Evolutionary conservation across 1,139 yeast genomes (phyloP).

Genomic region (Citeromyces hawaiiensis): DNA sequence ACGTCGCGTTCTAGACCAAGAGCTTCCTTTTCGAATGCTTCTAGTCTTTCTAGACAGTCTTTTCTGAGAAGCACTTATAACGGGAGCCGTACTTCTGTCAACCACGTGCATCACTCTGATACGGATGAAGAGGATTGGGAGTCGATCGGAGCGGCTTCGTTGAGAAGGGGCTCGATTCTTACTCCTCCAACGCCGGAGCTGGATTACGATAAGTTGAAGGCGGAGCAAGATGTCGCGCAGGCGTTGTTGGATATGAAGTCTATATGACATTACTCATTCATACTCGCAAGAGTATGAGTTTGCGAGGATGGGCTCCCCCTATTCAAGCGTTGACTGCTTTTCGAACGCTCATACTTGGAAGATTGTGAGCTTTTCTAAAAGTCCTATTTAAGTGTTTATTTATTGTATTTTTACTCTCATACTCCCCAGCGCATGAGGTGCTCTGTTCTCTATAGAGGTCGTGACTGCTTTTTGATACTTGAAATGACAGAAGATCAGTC

Average conservation of each 20-base stretch:
- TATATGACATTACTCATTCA: conserved; percentile 6
- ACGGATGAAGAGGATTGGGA: conserved; percentile 97
- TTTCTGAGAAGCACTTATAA: conserved; percentile 16
- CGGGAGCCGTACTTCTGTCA: conserved; percentile 4
- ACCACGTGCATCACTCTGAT: conserved; percentile 21
- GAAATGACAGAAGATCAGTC: too few species aligned
- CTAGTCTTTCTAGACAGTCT: conserved; percentile 18
- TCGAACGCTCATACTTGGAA: conserved; percentile 11
- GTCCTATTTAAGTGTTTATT: conserved; percentile 1
- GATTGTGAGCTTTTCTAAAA: background rate
- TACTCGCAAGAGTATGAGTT: too few species aligned
- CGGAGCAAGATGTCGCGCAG: conserved; percentile 41
- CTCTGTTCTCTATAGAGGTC: too few species aligned
- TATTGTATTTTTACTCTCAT: background rate
- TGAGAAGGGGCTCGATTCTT: conserved; percentile 20
- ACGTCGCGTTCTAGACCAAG: conserved; percentile 15
- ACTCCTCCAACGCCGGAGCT: conserved; percentile 10
- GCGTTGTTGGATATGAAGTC: conserved; percentile 50
- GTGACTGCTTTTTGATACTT: too few species aligned
- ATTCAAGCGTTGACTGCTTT: background rate
- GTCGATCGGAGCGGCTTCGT: conserved; percentile 62
- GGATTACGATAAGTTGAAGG: conserved; percentile 7
- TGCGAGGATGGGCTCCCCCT: too few species aligned
- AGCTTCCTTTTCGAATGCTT: conserved; percentile 18
- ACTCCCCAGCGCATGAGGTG: background rate